phyloP scores from a whole-genome alignment of 2,329 filamentous ascomycete species.

The Paracoccidioides lutzii region DNA sequence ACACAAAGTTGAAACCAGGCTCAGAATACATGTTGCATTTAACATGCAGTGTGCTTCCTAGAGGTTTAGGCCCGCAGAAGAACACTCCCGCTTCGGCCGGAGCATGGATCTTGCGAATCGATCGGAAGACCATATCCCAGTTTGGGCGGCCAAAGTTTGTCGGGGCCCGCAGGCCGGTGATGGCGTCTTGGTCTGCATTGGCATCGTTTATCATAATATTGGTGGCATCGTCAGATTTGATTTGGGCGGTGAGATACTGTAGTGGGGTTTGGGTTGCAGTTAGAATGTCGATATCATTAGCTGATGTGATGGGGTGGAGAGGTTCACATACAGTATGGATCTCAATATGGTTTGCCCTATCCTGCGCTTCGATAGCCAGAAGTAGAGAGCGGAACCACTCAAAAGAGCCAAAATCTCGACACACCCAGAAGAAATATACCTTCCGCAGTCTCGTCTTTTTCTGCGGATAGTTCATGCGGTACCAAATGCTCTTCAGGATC shows the following conservation, averaged over 20 bases:
- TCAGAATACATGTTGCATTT: constrained; percentile 84
- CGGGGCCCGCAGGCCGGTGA: constrained; percentile 67
- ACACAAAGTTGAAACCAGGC: constrained; percentile 50
- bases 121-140: constrained; percentile 82
- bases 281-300: neutral
- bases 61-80: constrained; percentile 72
- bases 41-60: constrained; percentile 64
- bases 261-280: neutral
- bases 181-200: constrained; percentile 70
- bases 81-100: constrained; percentile 65
- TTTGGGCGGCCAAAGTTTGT: constrained; percentile 75
- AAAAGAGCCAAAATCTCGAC: constrained; percentile 74
- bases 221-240: constrained; percentile 72
- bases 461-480: constrained; percentile 77
- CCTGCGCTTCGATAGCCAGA: constrained; percentile 73
- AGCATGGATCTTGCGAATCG: constrained; percentile 64
- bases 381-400: constrained; percentile 82
- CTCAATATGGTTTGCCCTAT: constrained; percentile 71
- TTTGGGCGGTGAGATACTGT: constrained; percentile 69
- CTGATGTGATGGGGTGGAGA: neutral
- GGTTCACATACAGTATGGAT: constrained; percentile 44
- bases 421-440: constrained; percentile 90
- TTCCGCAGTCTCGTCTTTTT: constrained; percentile 62
- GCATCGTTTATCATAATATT: constrained; percentile 91
- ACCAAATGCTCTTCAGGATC: constrained; percentile 73